Evolutionary conservation across 441 rosid genomes (phyloP), one percentile per base, ranked within the genome.

Genomic region (Syzygium malaccense): DNA sequence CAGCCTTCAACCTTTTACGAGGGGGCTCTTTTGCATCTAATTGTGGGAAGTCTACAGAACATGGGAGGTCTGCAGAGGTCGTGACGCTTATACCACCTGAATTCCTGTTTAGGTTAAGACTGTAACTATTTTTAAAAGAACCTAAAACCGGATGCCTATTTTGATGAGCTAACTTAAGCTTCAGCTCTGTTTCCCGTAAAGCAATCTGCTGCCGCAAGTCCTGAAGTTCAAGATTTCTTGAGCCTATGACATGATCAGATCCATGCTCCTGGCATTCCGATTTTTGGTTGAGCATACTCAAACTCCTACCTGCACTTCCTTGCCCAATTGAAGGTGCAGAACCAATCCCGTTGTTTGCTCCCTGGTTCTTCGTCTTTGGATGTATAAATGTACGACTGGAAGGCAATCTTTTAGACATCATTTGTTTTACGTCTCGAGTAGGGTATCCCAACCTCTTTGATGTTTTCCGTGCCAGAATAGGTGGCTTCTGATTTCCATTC

Each of bases 131-230:
- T 87, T 55, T 91, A 78, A 85, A 85, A 30, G 93, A 86, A 89
- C 90, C 92, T 37, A 90, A 88, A 90, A 87, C 88, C 57, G 90
- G 88, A 86, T 94, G 98, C 92, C 93, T 96, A 86, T 91, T 95
- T 87, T 93, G 96, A 91, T 91, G 95, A 53, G 93, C 91, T 80
- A 94, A 93, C 94, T 93, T 98, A 87, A 94, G 94, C 94, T 94
- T 98, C 93, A 94, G 92, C 91, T 96, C 96, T 87, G 90, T 93
- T 94, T 98, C 99, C 83, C 98, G 95, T 85, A 92, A 93, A 30
- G 98, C 98, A 95, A 98, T 98, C 95, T 95, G 97, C 94, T 95
- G 98, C 94, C 96, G 94, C 92, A 98, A 93, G 88, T 97, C 99
- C 91, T 64, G 93, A 89, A 95, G 96, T 90, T 98, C 92, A 87